A percentile compares a stretch with the other conserved stretches of the same genome.
phyloP scores from a whole-genome alignment of 2,329 filamentous ascomycete genomes.

The Phialocephala subalpina region DNA sequence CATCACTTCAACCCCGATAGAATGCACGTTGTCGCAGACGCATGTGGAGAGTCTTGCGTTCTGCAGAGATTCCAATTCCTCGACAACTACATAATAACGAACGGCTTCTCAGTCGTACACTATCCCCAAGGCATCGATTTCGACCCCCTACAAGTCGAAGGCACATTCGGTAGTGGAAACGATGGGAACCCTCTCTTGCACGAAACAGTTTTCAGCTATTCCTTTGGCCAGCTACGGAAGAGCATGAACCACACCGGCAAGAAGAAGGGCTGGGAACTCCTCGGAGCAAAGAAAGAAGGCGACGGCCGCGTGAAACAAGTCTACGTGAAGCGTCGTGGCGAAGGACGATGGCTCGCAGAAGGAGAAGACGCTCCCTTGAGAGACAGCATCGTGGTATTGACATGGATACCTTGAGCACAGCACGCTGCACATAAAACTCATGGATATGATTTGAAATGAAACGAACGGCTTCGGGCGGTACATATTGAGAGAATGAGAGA shows the following conservation, averaged over 20 bases:
- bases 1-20: constrained; percentile 35
- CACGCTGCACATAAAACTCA: not conserved
- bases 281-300: constrained; percentile 56
- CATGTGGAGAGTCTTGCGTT: constrained; percentile 44
- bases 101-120: constrained; percentile 40
- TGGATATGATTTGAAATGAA: constrained; percentile 1
- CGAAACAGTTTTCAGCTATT: constrained; percentile 45
- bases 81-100: constrained; percentile 41
- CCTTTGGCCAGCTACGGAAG: constrained; percentile 57
- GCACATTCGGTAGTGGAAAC: constrained; percentile 39
- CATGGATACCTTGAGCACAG: constrained; percentile 36
- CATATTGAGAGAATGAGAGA: not conserved
- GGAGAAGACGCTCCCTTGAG: constrained; percentile 31
- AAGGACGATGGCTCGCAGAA: constrained; percentile 57
- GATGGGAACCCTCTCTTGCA: constrained; percentile 39
- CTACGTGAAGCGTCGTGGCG: constrained; percentile 60
- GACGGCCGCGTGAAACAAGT: constrained; percentile 62
- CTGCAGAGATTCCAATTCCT: constrained; percentile 44
- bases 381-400: constrained; percentile 41
- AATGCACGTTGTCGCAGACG: constrained; percentile 40
- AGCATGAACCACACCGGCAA: constrained; percentile 55
- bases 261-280: constrained; percentile 61
- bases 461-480: not conserved
- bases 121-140: constrained; percentile 44
- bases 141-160: constrained; percentile 40